Percentiles rank a stretch among this genome's conserved stretches.
These are phyloP conservation scores for Coemansia sp. DNA, from an alignment of 192 early-diverging fungal genomes.

Conservation along the genomic window DNA sequence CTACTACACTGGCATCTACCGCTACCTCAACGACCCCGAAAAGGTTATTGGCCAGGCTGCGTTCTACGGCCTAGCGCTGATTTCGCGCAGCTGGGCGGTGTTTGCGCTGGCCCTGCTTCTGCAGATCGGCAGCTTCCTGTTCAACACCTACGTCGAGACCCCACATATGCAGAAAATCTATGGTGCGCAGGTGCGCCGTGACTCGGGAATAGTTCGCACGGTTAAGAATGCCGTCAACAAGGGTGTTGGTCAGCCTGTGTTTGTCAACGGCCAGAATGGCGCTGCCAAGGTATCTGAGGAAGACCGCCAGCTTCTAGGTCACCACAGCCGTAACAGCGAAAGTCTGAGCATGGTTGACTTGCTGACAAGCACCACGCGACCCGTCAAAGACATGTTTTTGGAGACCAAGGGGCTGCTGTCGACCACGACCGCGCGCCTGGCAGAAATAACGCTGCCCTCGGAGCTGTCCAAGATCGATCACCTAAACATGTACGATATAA, in stretches of 20 bases:
- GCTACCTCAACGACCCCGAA: slow-evolving; percentile 93
- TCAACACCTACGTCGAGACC: slow-evolving; percentile 83
- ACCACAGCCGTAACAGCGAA: slow-evolving; percentile 5
- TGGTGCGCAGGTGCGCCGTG: slow-evolving; percentile 78
- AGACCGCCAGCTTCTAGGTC: not conserved
- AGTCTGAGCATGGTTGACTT: slow-evolving; percentile 26
- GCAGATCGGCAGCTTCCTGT: slow-evolving; percentile 81
- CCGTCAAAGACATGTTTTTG: slow-evolving; percentile 62
- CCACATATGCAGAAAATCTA: slow-evolving; percentile 92
- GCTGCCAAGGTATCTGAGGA: not conserved
- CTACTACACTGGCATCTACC: slow-evolving; percentile 90
- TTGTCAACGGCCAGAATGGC: slow-evolving; percentile 17
- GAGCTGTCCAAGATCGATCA: slow-evolving; percentile 42
- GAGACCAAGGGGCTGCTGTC: slow-evolving; percentile 55
- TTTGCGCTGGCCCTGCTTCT: slow-evolving; percentile 81
- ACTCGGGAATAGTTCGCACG: slow-evolving; percentile 70
- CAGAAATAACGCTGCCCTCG: slow-evolving; percentile 36
- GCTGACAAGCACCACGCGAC: slow-evolving; percentile 63
- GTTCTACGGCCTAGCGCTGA: slow-evolving; percentile 90
- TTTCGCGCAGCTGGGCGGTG: slow-evolving; percentile 79
- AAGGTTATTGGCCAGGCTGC: slow-evolving; percentile 92
- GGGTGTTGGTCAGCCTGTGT: slow-evolving; percentile 48
- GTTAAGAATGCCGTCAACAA: slow-evolving; percentile 57
- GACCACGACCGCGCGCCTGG: slow-evolving; percentile 50
- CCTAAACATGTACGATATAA: slow-evolving; percentile 22